A percentile compares a stretch with the other conserved stretches of the same genome.
Evolutionary conservation across 805 yeast species (phyloP).

Genomic region (Soucietia sequanensis): DNA sequence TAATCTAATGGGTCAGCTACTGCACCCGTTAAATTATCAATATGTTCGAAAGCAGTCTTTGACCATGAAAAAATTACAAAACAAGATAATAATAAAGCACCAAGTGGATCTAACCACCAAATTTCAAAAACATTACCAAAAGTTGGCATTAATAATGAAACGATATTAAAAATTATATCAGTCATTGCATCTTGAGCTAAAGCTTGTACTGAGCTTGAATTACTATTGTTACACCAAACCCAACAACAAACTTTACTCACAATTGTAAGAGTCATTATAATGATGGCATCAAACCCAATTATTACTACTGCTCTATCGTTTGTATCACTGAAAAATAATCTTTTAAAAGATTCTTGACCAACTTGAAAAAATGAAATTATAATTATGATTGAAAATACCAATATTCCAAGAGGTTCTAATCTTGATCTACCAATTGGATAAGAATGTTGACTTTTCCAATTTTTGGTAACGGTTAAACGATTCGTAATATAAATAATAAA

Average conservation of each 20-base stretch:
- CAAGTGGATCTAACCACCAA: slow-evolving; percentile 77
- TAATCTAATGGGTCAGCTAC: slow-evolving; percentile 62
- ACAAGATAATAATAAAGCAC: slow-evolving; percentile 62
- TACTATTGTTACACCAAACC: slow-evolving; percentile 58
- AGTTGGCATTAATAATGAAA: slow-evolving; percentile 70
- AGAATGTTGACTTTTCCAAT: slow-evolving; percentile 44
- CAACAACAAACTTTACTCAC: slow-evolving; percentile 59
- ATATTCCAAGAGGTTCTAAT: slow-evolving; percentile 75
- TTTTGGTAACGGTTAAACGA: slow-evolving; percentile 42
- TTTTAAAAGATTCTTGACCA: slow-evolving; percentile 58
- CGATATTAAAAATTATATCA: slow-evolving; percentile 69
- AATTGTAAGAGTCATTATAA: slow-evolving; percentile 65
- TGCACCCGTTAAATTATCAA: slow-evolving; percentile 72
- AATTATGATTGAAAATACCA: slow-evolving; percentile 69
- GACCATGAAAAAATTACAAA: slow-evolving; percentile 69
- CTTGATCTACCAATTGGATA: slow-evolving; percentile 74
- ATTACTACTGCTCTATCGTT: slow-evolving; percentile 40
- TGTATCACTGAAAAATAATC: slow-evolving; percentile 35
- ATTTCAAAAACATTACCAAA: slow-evolving; percentile 49
- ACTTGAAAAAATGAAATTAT: slow-evolving; percentile 72
- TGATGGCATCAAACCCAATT: slow-evolving; percentile 49
- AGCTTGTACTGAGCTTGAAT: slow-evolving; percentile 71
- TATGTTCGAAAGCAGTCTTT: slow-evolving; percentile 64
- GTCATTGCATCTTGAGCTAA: slow-evolving; percentile 81
- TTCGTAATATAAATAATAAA: slow-evolving; percentile 67